Evolutionary conservation across 805 yeast genomes (phyloP).

Genomic region (Blastobotrys robertii): DNA sequence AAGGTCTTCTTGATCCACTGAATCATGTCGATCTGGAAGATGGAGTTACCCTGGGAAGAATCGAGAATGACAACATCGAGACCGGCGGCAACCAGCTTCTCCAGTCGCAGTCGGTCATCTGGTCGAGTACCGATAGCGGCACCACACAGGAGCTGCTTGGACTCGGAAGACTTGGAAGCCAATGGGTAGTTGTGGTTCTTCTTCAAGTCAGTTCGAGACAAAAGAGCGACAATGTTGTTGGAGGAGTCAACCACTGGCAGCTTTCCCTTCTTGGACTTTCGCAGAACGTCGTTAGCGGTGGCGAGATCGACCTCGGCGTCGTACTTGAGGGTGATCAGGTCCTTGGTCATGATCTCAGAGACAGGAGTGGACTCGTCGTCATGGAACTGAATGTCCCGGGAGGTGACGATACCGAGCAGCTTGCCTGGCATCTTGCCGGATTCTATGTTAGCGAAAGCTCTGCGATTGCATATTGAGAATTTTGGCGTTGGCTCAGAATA

Average conservation of each 20-base stretch:
- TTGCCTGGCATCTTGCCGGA: constrained; percentile 80
- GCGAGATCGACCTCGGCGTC: constrained; percentile 63
- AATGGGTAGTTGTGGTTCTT: constrained; percentile 89
- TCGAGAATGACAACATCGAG: constrained; percentile 92
- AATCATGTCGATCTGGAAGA: constrained; percentile 90
- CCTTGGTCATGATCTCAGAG: constrained; percentile 80
- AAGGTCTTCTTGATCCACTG: constrained; percentile 75
- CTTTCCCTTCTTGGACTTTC: constrained; percentile 94
- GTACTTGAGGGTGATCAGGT: constrained; percentile 63
- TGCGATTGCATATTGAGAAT: not conserved
- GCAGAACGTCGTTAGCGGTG: constrained; percentile 84
- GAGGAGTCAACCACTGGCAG: constrained; percentile 79
- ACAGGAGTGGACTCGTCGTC: constrained; percentile 58
- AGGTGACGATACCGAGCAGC: constrained; percentile 88
- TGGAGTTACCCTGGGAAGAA: constrained; percentile 95
- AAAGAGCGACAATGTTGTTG: constrained; percentile 73
- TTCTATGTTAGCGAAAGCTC: constrained; percentile 40
- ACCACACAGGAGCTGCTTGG: constrained; percentile 96
- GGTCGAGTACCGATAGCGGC: constrained; percentile 96
- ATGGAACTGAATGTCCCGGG: constrained; percentile 94
- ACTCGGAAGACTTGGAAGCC: constrained; percentile 85
- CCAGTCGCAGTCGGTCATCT: constrained; percentile 78
- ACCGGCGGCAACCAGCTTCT: constrained; percentile 85
- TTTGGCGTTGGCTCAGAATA: constrained; percentile 23
- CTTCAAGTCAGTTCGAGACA: constrained; percentile 94